These are phyloP conservation scores for Agapanthus africanus DNA, from an alignment of 106 monocot species.

Conservation along the genomic window DNA sequence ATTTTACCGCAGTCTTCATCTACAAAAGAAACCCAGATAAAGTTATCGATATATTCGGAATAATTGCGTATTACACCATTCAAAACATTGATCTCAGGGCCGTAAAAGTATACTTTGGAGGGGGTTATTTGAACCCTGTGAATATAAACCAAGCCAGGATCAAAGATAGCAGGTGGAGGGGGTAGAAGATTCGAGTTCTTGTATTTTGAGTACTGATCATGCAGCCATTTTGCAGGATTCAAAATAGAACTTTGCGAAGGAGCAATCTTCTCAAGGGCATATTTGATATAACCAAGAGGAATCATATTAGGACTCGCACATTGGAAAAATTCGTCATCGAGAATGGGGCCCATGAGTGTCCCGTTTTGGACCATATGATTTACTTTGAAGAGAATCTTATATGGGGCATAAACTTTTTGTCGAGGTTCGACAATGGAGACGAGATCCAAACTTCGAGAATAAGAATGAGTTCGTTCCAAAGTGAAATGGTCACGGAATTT, in stretches of 20 bases:
- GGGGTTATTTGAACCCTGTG: slow-evolving; percentile 80
- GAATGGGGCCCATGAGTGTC: slow-evolving; percentile 64
- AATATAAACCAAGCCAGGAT: slow-evolving; percentile 76
- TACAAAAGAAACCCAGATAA: slow-evolving; percentile 84
- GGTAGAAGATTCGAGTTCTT: slow-evolving; percentile 7
- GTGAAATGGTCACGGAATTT: slow-evolving; percentile 25
- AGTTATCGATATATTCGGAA: slow-evolving; percentile 46
- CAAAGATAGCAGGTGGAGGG: slow-evolving; percentile 31
- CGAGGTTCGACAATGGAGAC: slow-evolving; percentile 67
- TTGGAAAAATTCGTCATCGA: slow-evolving; percentile 45
- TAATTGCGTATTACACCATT: slow-evolving; percentile 75
- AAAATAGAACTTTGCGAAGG: slow-evolving; percentile 50
- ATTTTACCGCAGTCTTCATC: slow-evolving; percentile 76
- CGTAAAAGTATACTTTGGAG: slow-evolving; percentile 70
- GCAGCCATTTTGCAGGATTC: slow-evolving; percentile 51
- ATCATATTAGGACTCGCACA: slow-evolving; percentile 23
- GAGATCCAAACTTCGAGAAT: slow-evolving; percentile 43
- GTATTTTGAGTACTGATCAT: slow-evolving; percentile 30
- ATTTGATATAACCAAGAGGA: slow-evolving; percentile 39
- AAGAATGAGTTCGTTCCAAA: slow-evolving; percentile 25
- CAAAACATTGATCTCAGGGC: slow-evolving; percentile 82
- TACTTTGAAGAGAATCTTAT: slow-evolving; percentile 66
- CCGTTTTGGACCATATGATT: slow-evolving; percentile 88
- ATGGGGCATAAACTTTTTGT: slow-evolving; percentile 31
- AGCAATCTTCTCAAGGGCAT: slow-evolving; percentile 58